Evolutionary conservation across 495 filamentous ascomycete genomes (phyloP).

Genomic region (Podospora didyma): DNA sequence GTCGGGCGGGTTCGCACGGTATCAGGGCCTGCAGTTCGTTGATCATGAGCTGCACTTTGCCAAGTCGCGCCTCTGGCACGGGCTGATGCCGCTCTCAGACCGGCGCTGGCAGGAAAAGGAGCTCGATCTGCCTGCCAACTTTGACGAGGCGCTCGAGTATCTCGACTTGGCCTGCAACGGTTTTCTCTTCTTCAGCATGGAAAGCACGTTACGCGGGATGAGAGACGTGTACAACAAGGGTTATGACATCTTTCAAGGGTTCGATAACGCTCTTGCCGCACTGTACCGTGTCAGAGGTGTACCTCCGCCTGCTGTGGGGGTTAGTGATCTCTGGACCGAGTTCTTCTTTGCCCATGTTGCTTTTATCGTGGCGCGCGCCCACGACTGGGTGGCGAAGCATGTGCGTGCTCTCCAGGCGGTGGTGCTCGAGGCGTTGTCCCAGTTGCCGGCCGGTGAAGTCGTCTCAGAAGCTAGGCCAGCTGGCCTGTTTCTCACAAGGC

Average conservation of each 20-base stretch:
- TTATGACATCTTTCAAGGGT: slow-evolving; percentile 7
- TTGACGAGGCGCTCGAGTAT: slow-evolving; percentile 10
- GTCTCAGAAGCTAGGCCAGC: too few species aligned
- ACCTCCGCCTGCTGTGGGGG: not conserved
- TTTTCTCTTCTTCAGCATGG: slow-evolving; percentile 12
- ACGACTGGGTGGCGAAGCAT: slow-evolving; percentile 9
- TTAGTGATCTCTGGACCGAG: slow-evolving; percentile 16
- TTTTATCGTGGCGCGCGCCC: slow-evolving; percentile 5
- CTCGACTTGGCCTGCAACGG: slow-evolving; percentile 3
- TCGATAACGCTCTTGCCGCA: slow-evolving; percentile 13
- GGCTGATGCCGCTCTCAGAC: slow-evolving; percentile 12
- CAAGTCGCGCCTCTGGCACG: slow-evolving; percentile 8
- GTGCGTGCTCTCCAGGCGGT: too few species aligned
- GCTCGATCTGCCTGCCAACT: slow-evolving; percentile 9
- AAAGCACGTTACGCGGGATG: not conserved
- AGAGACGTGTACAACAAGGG: slow-evolving; percentile 9
- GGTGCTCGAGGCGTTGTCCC: too few species aligned
- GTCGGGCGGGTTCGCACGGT: too few species aligned
- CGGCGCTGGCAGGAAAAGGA: slow-evolving; percentile 13
- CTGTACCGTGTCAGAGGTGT: not conserved
- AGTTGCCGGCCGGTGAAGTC: too few species aligned
- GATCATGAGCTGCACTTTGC: slow-evolving; percentile 7
- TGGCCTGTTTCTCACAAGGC: too few species aligned
- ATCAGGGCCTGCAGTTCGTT: slow-evolving; percentile 5
- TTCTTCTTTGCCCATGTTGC: slow-evolving; percentile 14